Conservation (phyloP, 345 rosid genomes). For the Euphorbia tirucalli region DNA sequence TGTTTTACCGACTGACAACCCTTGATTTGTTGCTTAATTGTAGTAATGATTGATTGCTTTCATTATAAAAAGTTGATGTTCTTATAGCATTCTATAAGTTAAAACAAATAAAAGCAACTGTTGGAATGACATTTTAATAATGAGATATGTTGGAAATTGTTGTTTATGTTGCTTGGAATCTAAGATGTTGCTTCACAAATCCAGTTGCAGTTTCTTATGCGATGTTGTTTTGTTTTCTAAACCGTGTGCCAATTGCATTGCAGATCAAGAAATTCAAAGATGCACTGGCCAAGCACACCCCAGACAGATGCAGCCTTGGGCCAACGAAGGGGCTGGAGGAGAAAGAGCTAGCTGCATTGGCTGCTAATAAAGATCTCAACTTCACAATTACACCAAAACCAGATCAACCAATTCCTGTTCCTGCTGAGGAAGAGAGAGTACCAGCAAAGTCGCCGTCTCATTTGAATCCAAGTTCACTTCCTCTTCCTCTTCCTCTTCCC, state of each 20-base stretch:
- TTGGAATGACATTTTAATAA: no score
- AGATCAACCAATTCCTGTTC: constrained; percentile 27
- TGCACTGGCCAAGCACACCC: constrained; percentile 77
- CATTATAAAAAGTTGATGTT: neutral
- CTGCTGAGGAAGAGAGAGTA: constrained; percentile 26
- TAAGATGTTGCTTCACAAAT: neutral
- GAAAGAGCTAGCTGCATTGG: constrained; percentile 80
- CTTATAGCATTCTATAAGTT: neutral
- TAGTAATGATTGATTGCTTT: neutral
- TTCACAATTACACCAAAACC: constrained; percentile 61
- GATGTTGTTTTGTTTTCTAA: neutral
- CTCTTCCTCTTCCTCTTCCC: constrained; percentile 27
- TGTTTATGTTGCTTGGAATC: no score
- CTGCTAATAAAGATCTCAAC: constrained; percentile 79
- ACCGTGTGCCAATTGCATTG: neutral
- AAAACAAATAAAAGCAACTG: no score
- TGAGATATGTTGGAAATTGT: neutral
- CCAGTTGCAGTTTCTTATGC: neutral
- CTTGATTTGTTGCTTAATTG: neutral
- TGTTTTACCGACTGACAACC: neutral
- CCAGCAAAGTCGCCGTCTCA: constrained; percentile 22
- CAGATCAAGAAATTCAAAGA: constrained; percentile 94
- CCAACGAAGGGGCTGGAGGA: constrained; percentile 86
- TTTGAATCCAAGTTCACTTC: constrained; percentile 19
- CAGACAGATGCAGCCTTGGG: constrained; percentile 75